Percentiles rank a stretch among this genome's conserved stretches.
phyloP scores from a whole-genome alignment of 2,329 filamentous ascomycete genomes.

The Phoma sp. region DNA sequence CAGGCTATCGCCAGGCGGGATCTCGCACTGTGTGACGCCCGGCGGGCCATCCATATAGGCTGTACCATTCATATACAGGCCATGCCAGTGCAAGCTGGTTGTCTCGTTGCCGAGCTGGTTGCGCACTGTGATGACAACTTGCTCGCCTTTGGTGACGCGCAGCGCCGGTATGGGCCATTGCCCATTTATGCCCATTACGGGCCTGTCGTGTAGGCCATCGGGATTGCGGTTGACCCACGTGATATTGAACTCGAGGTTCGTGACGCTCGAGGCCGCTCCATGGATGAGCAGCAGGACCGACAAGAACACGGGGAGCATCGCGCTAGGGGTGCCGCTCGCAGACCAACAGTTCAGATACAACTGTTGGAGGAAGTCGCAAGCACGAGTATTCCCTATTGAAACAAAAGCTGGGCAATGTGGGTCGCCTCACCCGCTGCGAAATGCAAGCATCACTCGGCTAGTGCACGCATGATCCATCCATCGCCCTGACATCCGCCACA shows the following conservation, averaged over 20 bases:
- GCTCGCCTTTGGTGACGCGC: conserved; percentile 76
- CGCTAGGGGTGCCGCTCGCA: neutral
- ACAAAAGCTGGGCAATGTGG: neutral
- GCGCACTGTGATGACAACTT: conserved; percentile 69
- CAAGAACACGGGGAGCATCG: conserved; percentile 1
- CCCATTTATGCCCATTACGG: conserved; percentile 72
- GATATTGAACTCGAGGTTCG: conserved; percentile 59
- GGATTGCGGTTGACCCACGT: conserved; percentile 63
- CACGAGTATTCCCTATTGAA: neutral
- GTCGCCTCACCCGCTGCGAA: neutral
- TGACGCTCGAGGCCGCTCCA: conserved; percentile 31
- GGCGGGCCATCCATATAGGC: conserved; percentile 75
- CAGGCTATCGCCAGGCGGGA: conserved; percentile 67
- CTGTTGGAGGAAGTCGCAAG: neutral
- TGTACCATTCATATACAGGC: conserved; percentile 77
- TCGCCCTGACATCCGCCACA: too few species aligned
- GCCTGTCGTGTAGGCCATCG: conserved; percentile 55
- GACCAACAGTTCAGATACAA: neutral
- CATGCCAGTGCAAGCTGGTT: conserved; percentile 76
- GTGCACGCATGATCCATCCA: too few species aligned
- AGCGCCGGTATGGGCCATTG: conserved; percentile 76
- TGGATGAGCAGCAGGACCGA: conserved; percentile 11
- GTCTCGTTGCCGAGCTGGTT: conserved; percentile 70
- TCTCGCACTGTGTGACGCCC: conserved; percentile 64
- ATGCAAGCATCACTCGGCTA: neutral